phyloP scores from a whole-genome alignment of 2,329 filamentous ascomycete genomes.

The Coniella lustricola region DNA sequence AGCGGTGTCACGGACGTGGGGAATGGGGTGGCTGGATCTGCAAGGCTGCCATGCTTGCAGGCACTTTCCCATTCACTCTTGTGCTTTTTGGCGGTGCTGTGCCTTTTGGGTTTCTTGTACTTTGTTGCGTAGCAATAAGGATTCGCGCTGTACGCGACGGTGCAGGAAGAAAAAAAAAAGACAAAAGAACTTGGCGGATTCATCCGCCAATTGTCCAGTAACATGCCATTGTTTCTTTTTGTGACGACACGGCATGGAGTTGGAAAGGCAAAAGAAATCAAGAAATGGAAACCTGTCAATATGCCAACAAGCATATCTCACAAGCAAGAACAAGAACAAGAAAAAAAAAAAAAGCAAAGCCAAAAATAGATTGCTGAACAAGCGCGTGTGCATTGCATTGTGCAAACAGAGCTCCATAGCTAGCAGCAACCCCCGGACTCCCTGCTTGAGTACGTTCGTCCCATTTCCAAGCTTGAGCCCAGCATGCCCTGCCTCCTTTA shows the following conservation, averaged over 20 bases:
- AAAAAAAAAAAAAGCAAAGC: background rate
- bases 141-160: background rate
- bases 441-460: too few relatives aligned
- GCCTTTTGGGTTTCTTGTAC: background rate
- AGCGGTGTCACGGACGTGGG: slow-evolving; percentile 10
- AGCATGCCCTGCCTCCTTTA: background rate
- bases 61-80: background rate
- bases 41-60: background rate
- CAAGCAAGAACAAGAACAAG: background rate
- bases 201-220: too few relatives aligned
- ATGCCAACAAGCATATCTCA: background rate
- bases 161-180: background rate
- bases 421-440: too few relatives aligned
- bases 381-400: too few relatives aligned
- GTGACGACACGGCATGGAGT: background rate
- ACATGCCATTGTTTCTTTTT: too few relatives aligned
- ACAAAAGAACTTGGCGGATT: background rate
- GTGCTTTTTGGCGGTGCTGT: background rate
- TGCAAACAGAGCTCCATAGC: too few relatives aligned
- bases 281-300: too few relatives aligned
- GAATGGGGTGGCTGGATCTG: background rate
- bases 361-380: too few relatives aligned
- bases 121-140: too few relatives aligned
- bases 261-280: too few relatives aligned
- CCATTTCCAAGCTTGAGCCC: background rate